These are phyloP conservation scores for Calonectria multiphialidica DNA, from an alignment of 2,329 filamentous ascomycete genomes.

Conservation along the genomic window DNA sequence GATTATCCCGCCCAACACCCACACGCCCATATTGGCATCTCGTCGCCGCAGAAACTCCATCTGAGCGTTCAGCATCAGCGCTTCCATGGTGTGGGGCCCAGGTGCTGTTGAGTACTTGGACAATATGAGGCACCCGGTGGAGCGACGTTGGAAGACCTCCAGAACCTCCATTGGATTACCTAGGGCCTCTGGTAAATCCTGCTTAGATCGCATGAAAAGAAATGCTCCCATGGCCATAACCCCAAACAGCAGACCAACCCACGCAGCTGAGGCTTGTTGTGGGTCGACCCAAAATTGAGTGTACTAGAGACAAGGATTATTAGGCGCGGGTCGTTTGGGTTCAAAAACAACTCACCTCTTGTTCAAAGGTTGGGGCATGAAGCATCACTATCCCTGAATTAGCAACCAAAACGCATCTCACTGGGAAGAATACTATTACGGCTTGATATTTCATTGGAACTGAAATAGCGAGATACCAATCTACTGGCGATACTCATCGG, in stretches of 20 bases:
- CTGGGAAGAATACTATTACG: not conserved
- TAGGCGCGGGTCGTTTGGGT: not conserved
- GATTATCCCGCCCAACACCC: conserved; percentile 26
- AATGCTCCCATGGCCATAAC: conserved; percentile 30
- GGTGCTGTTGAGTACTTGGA: conserved; percentile 29
- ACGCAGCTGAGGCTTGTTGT: conserved; percentile 7
- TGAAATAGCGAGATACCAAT: conserved; percentile 35
- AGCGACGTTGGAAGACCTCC: conserved; percentile 28
- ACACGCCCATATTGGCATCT: conserved; percentile 31
- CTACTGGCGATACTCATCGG: conserved; percentile 26
- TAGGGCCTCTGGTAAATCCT: conserved; percentile 23
- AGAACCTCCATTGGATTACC: conserved; percentile 18
- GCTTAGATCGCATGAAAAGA: conserved; percentile 25
- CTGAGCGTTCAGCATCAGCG: conserved; percentile 30
- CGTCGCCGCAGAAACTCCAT: conserved; percentile 28
- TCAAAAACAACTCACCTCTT: conserved; percentile 22
- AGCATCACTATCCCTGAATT: conserved; percentile 20
- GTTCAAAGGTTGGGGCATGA: conserved; percentile 31
- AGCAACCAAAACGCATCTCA: rapidly evolving
- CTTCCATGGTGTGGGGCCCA: conserved; percentile 20
- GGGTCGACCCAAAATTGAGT: conserved; percentile 31
- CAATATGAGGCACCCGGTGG: conserved; percentile 30
- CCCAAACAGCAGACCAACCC: conserved; percentile 33
- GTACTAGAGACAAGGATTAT: not conserved
- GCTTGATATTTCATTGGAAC: conserved; percentile 25